Percentiles rank a stretch among this genome's conserved stretches.
Conservation (phyloP, 1,284 basidiomycete species). For the Macrocystidia cucumis region DNA sequence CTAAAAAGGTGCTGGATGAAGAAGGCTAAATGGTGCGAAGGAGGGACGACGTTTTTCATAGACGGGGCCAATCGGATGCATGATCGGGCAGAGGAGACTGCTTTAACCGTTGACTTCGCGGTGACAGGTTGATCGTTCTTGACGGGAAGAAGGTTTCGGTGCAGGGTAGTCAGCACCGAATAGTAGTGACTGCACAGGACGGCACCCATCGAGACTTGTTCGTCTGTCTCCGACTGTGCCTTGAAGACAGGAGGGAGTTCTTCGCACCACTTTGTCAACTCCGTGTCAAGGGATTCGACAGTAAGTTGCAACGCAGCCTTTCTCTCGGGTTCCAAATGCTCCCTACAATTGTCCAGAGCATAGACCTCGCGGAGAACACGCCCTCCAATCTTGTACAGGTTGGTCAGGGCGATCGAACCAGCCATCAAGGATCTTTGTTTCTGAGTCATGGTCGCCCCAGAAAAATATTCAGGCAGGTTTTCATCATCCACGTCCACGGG, state of each 20-base stretch:
- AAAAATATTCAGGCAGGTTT: conserved; percentile 62
- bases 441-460: conserved; percentile 46
- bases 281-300: conserved; percentile 71
- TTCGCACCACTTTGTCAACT: conserved; percentile 77
- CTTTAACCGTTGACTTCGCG: conserved; percentile 67
- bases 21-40: conserved; percentile 85
- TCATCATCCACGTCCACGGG: conserved; percentile 81
- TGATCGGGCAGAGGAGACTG: conserved; percentile 69
- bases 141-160: conserved; percentile 81
- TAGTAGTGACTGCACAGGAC: conserved; percentile 88
- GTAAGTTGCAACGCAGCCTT: conserved; percentile 63
- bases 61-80: conserved; percentile 83
- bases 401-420: conserved; percentile 69
- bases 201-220: conserved; percentile 81
- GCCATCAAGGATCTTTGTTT: conserved; percentile 67
- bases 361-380: conserved; percentile 79
- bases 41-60: conserved; percentile 77
- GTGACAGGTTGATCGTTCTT: conserved; percentile 58
- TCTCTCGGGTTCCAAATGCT: conserved; percentile 65
- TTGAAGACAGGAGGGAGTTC: conserved; percentile 68
- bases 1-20: conserved; percentile 91
- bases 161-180: conserved; percentile 80
- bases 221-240: conserved; percentile 59
- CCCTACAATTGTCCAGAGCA: conserved; percentile 66
- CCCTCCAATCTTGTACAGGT: conserved; percentile 77